Percentiles rank a stretch among this genome's conserved stretches.
These are phyloP conservation scores for Beauveria rudraprayagi DNA, from an alignment of 2,329 filamentous ascomycete species.

Conservation along the genomic window DNA sequence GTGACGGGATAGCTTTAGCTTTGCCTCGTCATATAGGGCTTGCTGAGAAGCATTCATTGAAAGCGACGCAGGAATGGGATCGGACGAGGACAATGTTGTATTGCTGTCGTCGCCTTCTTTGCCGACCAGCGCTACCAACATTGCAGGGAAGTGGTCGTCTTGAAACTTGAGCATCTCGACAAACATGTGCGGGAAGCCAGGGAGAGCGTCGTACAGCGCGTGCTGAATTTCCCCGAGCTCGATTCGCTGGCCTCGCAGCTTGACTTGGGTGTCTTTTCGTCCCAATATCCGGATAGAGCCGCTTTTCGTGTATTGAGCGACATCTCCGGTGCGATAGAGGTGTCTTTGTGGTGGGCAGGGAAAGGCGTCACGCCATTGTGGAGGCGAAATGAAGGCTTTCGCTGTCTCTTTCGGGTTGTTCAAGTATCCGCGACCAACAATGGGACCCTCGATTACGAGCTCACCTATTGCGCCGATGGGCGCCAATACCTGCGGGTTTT, in stretches of 20 bases:
- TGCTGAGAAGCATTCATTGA: too few relatives aligned
- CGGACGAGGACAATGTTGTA: background rate
- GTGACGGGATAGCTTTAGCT: constrained; percentile 6
- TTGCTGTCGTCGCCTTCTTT: background rate
- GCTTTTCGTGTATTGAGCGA: constrained; percentile 33
- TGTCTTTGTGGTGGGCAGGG: background rate
- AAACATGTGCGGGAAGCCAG: background rate
- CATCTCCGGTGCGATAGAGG: constrained; percentile 38
- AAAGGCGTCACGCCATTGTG: background rate
- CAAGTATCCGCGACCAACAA: constrained; percentile 19
- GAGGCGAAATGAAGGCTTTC: constrained; percentile 17
- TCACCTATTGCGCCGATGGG: constrained; percentile 20
- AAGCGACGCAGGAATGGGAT: background rate
- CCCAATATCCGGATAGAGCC: constrained; percentile 38
- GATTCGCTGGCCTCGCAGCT: constrained; percentile 49
- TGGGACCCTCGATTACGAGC: constrained; percentile 20
- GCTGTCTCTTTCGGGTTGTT: constrained; percentile 16
- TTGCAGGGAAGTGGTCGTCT: too few relatives aligned
- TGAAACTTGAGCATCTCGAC: background rate
- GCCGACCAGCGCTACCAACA: too few relatives aligned
- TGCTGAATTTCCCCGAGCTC: constrained; percentile 31
- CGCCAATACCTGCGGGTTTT: constrained; percentile 16
- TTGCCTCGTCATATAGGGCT: constrained; percentile 8
- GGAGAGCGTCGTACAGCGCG: constrained; percentile 26
- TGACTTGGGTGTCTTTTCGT: constrained; percentile 51